These are phyloP conservation scores for Coniochaeta pulveracea DNA, from an alignment of 2,329 filamentous ascomycete species.

Conservation along the genomic window DNA sequence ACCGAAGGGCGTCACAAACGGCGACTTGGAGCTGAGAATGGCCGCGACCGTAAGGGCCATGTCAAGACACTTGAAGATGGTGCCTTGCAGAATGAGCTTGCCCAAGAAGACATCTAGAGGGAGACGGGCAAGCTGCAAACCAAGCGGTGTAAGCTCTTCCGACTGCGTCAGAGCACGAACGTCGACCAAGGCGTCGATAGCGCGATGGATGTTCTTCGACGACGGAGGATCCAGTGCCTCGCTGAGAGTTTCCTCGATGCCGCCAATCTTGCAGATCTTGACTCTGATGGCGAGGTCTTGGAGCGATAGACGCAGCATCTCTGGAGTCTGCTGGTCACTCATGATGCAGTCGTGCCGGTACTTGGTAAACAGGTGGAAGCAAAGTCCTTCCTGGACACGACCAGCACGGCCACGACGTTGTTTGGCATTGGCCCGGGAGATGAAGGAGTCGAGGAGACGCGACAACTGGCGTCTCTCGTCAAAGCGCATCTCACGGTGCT, in stretches of 20 bases:
- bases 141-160: conserved; percentile 81
- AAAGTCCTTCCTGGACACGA: conserved; percentile 87
- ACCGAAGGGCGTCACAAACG: conserved; percentile 79
- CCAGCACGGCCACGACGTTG: conserved; percentile 89
- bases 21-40: conserved; percentile 88
- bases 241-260: conserved; percentile 80
- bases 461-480: conserved; percentile 90
- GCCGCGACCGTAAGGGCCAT: conserved; percentile 86
- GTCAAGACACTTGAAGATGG: conserved; percentile 83
- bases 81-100: conserved; percentile 80
- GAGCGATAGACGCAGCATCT: conserved; percentile 87
- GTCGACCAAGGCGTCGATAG: conserved; percentile 86
- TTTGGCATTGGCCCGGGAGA: conserved; percentile 90
- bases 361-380: conserved; percentile 92
- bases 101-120: conserved; percentile 91
- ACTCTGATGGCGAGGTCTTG: conserved; percentile 93
- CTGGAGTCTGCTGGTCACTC: conserved; percentile 87
- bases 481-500: conserved; percentile 95
- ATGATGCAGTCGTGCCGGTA: conserved; percentile 76
- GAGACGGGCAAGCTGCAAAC: conserved; percentile 74
- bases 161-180: conserved; percentile 73
- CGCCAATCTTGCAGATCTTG: conserved; percentile 93
- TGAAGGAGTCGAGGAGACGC: conserved; percentile 84
- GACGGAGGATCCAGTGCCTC: conserved; percentile 85
- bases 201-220: conserved; percentile 82